Conservation (phyloP, 768 basidiomycete species). For the Lanmaoa rubissima region DNA sequence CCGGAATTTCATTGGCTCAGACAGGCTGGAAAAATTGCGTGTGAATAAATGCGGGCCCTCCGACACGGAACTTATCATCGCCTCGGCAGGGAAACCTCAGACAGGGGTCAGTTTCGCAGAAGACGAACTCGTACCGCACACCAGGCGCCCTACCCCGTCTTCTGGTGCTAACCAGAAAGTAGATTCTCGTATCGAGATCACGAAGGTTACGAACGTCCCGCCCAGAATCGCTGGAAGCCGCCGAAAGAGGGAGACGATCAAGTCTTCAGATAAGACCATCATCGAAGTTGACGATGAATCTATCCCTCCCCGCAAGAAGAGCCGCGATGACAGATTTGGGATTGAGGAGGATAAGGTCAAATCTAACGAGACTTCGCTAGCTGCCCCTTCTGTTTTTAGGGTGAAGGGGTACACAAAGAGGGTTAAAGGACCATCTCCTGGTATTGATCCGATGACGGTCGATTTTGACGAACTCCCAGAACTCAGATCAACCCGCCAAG, state of each 20-base stretch:
- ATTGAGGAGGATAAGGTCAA: neutral
- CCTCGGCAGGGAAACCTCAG: neutral
- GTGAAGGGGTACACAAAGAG: slow-evolving; percentile 36
- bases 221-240: slow-evolving; percentile 24
- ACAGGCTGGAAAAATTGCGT: neutral
- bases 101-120: neutral
- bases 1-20: neutral
- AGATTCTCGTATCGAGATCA: neutral
- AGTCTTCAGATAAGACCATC: neutral
- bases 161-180: neutral
- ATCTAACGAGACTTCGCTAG: neutral
- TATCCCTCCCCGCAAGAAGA: slow-evolving; percentile 22
- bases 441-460: slow-evolving; percentile 7
- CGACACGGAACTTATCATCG: neutral
- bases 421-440: slow-evolving; percentile 34
- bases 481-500: neutral
- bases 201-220: slow-evolving; percentile 1
- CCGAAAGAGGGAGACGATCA: slow-evolving; percentile 25
- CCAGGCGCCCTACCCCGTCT: neutral
- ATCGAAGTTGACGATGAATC: slow-evolving; percentile 16
- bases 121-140: neutral
- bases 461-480: slow-evolving; percentile 36
- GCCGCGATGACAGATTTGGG: slow-evolving; percentile 6
- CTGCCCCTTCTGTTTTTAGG: slow-evolving; percentile 3
- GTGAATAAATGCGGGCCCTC: neutral